These are phyloP conservation scores for Trichoderma koningii DNA, from an alignment of 2,329 filamentous ascomycete genomes.

Conservation along the genomic window DNA sequence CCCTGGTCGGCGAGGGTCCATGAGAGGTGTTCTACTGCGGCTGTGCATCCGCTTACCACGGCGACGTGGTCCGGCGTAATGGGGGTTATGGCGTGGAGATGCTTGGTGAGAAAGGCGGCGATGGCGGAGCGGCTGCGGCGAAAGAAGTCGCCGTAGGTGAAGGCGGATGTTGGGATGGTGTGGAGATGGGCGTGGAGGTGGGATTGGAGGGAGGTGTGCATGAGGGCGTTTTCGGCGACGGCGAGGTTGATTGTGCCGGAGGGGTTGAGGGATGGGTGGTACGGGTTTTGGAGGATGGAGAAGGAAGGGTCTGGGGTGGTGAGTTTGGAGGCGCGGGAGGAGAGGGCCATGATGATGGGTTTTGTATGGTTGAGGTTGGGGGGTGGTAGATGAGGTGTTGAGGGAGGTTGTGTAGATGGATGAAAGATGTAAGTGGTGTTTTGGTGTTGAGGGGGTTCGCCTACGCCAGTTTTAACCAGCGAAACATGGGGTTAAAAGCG, in stretches of 20 bases:
- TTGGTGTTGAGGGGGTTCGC: neutral
- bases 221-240: constrained; percentile 55
- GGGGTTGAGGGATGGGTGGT: constrained; percentile 45
- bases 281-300: constrained; percentile 46
- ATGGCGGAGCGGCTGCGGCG: constrained; percentile 39
- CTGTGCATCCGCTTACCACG: constrained; percentile 46
- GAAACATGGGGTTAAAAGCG: neutral
- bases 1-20: constrained; percentile 46
- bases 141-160: constrained; percentile 49
- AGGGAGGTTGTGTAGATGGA: too few relatives aligned
- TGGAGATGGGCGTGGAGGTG: constrained; percentile 46
- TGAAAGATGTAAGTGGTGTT: constrained; percentile 4
- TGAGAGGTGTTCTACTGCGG: constrained; percentile 45
- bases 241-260: constrained; percentile 51
- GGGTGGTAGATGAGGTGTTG: too few relatives aligned
- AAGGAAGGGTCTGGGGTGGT: constrained; percentile 33
- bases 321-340: constrained; percentile 37
- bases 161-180: constrained; percentile 35
- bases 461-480: neutral
- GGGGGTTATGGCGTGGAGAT: constrained; percentile 36
- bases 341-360: constrained; percentile 30
- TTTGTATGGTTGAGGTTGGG: neutral
- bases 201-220: constrained; percentile 49
- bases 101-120: constrained; percentile 41
- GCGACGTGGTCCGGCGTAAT: constrained; percentile 41